Percentiles rank a stretch among this genome's conserved stretches.
Evolutionary conservation across 305 asterid genomes (phyloP).

Genomic region (Solanum chacoense): DNA sequence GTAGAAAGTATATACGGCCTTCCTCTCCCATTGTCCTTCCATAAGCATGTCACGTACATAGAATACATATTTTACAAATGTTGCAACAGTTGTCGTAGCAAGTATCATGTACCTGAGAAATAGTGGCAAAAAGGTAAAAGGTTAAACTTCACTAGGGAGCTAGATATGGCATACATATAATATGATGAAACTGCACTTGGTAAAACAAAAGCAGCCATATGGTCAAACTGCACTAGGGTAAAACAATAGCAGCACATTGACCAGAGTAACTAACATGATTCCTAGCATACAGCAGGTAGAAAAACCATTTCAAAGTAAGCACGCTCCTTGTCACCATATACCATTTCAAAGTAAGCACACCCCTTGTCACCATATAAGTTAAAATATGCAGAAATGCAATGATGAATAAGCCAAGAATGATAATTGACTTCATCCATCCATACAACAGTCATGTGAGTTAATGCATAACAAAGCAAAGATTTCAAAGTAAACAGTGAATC

Average conservation of each 20-base stretch:
- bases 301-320: neutral
- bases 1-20: conserved; percentile 84
- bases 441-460: neutral
- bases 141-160: neutral
- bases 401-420: neutral
- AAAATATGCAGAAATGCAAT: neutral
- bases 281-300: neutral
- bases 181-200: neutral
- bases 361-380: neutral
- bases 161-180: neutral
- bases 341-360: neutral
- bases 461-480: neutral
- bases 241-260: neutral
- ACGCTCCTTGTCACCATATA: neutral
- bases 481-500: neutral
- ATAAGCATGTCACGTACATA: conserved; percentile 78
- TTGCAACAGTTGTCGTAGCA: conserved; percentile 73
- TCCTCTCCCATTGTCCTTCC: conserved; percentile 98
- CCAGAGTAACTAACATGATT: neutral
- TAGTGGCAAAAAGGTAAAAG: neutral
- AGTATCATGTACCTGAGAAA: conserved; percentile 63
- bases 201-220: neutral
- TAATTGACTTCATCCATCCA: neutral
- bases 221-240: neutral
- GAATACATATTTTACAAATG: conserved; percentile 69